Evolutionary conservation across 441 rosid genomes (phyloP).

Genomic region (Pelargonium australe): DNA sequence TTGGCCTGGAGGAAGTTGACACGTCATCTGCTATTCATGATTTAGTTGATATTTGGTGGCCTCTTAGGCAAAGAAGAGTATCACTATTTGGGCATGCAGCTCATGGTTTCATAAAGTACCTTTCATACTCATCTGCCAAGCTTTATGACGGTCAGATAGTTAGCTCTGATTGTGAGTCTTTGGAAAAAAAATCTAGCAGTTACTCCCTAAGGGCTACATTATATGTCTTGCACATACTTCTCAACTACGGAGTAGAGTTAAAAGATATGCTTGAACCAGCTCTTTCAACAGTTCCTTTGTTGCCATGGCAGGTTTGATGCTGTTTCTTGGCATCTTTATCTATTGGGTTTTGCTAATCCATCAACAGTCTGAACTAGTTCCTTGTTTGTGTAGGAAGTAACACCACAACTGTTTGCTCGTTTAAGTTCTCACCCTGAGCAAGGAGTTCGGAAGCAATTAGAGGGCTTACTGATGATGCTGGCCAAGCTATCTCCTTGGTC

Average conservation of each 20-base stretch:
- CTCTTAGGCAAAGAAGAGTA: conserved; percentile 80
- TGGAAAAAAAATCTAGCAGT: conserved; percentile 57
- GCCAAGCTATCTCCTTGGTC: conserved; percentile 92
- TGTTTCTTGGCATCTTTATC: conserved; percentile 24
- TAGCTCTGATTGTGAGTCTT: conserved; percentile 49
- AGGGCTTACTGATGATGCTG: conserved; percentile 74
- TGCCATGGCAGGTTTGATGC: conserved; percentile 85
- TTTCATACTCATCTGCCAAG: conserved; percentile 60
- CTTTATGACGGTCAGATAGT: conserved; percentile 40
- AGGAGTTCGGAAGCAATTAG: conserved; percentile 79
- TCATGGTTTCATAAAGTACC: conserved; percentile 71
- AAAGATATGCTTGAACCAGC: conserved; percentile 72
- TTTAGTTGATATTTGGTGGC: conserved; percentile 79
- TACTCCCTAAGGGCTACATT: conserved; percentile 75
- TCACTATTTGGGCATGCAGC: conserved; percentile 89
- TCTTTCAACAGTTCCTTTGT: conserved; percentile 76
- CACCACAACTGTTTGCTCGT: conserved; percentile 92
- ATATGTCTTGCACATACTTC: conserved; percentile 74
- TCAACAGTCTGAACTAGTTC: conserved; percentile 15
- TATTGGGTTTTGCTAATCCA: conserved; percentile 1
- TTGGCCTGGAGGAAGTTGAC: conserved; percentile 41
- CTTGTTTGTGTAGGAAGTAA: conserved; percentile 57
- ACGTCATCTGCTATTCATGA: conserved; percentile 44
- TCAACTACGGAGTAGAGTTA: conserved; percentile 85
- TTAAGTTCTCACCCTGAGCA: conserved; percentile 92